Evolutionary conservation across 495 filamentous ascomycete species (phyloP), one percentile per base, ranked within the genome.

Genomic region (Chaetomium fimeti): DNA sequence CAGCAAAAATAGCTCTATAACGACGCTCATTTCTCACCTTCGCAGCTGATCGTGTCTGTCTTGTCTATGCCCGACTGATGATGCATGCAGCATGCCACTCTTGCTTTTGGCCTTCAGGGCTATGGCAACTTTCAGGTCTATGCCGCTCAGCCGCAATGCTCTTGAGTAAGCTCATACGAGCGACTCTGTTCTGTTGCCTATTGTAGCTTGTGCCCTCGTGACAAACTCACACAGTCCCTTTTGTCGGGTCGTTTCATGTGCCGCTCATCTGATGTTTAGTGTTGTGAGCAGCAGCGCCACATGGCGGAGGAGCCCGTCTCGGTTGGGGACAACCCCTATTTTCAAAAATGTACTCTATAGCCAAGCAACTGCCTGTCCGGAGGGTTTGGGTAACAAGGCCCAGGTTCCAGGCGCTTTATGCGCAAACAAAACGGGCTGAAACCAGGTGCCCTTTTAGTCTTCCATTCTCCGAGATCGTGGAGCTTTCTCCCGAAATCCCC

Each of bases 221-320:
- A 27, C 11, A 6, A 16, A 6, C 28, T 32, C 28, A n/a, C 27
- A 36, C 27, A n/a, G 7, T 6, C 24, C n/a, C 25, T n/a, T 22
- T 55, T 32, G 28, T 32, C n/a, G 27, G 29, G 20, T 7, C 16
- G 47, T 61, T 52, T 61, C 24, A 53, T 61, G 59, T 49, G 36
- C 62, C 49, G 29, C 15, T 42, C 47, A n/a, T 53, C 48, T 16
- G 51, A 43, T 40, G 38, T 57, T 9, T 36, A 27, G 13, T 54
- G 28, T 6, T 12, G 40, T 22, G 5, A 56, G 27, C 38, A 43
- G 40, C 22, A 13, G 24, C 28, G 40, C 6, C 32, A 36, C 24
- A 9, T n/a, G 28, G 29, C 22, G 53, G 53, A 12, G 54, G 47
- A 40, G 38, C 56, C 40, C 24, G 12, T 15, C 24, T 4, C 42